These are phyloP conservation scores for Mangifera indica DNA, from an alignment of 345 rosid genomes.

Conservation along the genomic window DNA sequence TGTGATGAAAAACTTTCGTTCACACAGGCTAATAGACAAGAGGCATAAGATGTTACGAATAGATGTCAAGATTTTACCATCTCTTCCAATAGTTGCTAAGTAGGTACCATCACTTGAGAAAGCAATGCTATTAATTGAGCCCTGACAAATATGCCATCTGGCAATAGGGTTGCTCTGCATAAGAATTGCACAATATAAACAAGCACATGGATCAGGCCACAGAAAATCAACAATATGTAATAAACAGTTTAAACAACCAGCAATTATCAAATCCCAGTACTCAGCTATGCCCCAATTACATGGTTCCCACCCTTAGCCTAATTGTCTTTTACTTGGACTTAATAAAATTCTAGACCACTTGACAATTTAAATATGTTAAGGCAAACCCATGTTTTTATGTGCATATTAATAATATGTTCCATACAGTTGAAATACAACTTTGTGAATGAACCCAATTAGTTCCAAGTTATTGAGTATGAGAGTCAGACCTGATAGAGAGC, in stretches of 20 bases:
- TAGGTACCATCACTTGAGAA: constrained; percentile 83
- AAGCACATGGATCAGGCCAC: constrained; percentile 5
- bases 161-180: constrained; percentile 96
- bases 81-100: constrained; percentile 99
- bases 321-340: neutral
- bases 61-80: constrained; percentile 49
- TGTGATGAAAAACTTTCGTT: constrained; percentile 18
- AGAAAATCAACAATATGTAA: constrained; percentile 2
- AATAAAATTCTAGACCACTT: neutral
- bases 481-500: neutral
- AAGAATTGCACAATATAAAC: constrained; percentile 27
- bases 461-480: neutral
- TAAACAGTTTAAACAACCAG: neutral
- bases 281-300: neutral
- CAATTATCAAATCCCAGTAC: neutral
- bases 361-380: no score
- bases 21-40: constrained; percentile 5
- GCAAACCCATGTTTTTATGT: neutral
- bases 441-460: neutral
- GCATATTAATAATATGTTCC: neutral
- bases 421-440: neutral
- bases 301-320: neutral
- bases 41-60: neutral
- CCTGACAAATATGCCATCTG: constrained; percentile 97
- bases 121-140: constrained; percentile 83